Percentiles rank a stretch among this genome's conserved stretches.
Evolutionary conservation across 2,329 filamentous ascomycete species (phyloP).

Genomic region (Ophiostoma quercus): DNA sequence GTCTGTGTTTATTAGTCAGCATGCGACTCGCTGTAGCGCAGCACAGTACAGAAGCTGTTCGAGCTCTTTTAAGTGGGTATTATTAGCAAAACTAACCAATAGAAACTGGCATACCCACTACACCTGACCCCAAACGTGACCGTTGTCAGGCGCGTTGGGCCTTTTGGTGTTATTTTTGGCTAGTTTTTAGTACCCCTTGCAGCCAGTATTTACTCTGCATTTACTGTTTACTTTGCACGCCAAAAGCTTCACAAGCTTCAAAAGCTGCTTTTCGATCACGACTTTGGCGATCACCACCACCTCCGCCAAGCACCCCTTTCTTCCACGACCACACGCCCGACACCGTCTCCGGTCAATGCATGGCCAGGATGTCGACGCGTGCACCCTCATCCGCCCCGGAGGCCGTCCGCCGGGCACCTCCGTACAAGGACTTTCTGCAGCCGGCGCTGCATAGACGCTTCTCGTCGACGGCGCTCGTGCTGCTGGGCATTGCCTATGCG

Average conservation of each 20-base stretch:
- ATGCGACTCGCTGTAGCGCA: neutral
- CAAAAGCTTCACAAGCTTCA: conserved; percentile 21
- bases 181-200: conserved; percentile 7
- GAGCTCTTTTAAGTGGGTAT: neutral
- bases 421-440: conserved; percentile 86
- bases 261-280: neutral
- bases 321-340: neutral
- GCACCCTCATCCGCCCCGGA: conserved; percentile 21
- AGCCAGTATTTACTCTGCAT: conserved; percentile 7
- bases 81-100: neutral
- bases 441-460: conserved; percentile 84
- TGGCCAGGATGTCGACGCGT: conserved; percentile 45
- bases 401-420: conserved; percentile 49
- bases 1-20: neutral
- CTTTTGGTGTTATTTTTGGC: conserved; percentile 16
- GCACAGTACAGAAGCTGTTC: neutral
- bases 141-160: conserved; percentile 18
- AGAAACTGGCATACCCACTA: neutral
- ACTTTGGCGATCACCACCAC: conserved; percentile 3
- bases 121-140: conserved; percentile 18
- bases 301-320: neutral
- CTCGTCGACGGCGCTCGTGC: conserved; percentile 65
- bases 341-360: conserved; percentile 34
- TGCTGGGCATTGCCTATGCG: conserved; percentile 66
- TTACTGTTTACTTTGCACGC: conserved; percentile 23